Evolutionary conservation across 1,284 basidiomycete species (phyloP), one percentile per base, ranked within the genome.

Genomic region (Pseudozyma sp.): DNA sequence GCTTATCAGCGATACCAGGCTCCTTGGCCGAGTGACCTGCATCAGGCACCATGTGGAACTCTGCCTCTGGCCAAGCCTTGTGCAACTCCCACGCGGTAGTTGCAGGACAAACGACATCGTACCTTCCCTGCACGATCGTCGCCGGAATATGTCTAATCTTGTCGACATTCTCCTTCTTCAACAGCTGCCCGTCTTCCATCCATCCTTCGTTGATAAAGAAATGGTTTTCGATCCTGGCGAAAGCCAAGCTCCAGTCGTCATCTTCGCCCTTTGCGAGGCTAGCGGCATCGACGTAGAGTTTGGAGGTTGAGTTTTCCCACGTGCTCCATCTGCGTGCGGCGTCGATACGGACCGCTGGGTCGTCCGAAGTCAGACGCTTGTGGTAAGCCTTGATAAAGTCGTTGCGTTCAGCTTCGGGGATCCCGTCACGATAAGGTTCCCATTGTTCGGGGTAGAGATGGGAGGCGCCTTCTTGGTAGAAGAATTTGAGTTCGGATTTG

Each of bases 1-100:
- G 88, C 52, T 92, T 85, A 84, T 91, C 90, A 19, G 90, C 87
- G 18, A 88, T 95, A 5, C 92, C 92, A 0, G 88, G 85, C 86
- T 97, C 95, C 51, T 91, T 90, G 19, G 93, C 89, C 19, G 92
- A 93, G 85, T 97, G 95, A 0, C 95, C 95, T 5, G 94, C 94
- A 85, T 95, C 93, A n/a, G 92, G 90, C 18, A 96, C 91, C 49
- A 97, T 38, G 49, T 78, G 65, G 54, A 70, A 70, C 19, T 63
- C 60, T 1, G 75, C 70, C 65, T 76, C 80, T 9, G 70, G 72
- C 69, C 70, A 82, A 7, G 52, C 59, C 59, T 71, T 72, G 68
- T 83, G 83, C n/a, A 85, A 59, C 14, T 82, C 78, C 75, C 77
- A 84, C 7, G 85, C 85, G 5, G 82, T 84, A 70, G 83, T 85